These are phyloP conservation scores for Bigelowiella natans DNA, from an alignment of 78 protist genomes.

Conservation along the genomic window DNA sequence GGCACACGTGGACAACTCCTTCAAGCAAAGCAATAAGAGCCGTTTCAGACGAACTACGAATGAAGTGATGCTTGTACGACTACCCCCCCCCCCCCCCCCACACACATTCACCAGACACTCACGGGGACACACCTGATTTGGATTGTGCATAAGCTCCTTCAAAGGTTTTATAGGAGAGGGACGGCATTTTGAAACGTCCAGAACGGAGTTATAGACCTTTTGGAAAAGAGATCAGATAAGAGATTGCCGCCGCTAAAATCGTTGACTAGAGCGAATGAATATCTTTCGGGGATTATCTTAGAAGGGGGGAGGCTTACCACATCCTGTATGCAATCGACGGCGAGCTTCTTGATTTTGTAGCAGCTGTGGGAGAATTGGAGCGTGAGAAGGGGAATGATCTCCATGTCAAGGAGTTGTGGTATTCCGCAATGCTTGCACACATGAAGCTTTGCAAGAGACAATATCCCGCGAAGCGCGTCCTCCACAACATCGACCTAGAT, in stretches of 20 bases:
- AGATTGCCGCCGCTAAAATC: no score
- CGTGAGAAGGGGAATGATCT: neutral
- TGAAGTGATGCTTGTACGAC: no score
- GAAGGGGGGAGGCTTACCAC: no score
- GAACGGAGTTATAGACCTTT: neutral
- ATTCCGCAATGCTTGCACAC: neutral
- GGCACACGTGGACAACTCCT: neutral
- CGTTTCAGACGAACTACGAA: no score
- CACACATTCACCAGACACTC: no score
- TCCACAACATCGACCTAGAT: neutral
- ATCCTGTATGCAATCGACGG: neutral
- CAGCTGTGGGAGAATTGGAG: neutral
- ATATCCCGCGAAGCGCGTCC: neutral
- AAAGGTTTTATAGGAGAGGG: neutral
- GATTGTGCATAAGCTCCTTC: neutral
- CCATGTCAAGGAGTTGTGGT: neutral
- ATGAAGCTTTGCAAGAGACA: neutral
- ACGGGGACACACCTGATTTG: no score
- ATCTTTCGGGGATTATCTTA: no score
- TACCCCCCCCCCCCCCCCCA: no score
- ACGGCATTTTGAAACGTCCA: neutral
- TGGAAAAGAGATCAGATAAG: no score
- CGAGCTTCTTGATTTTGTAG: neutral
- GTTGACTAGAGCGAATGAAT: no score
- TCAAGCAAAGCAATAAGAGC: no score